Evolutionary conservation across 2,329 filamentous ascomycete genomes (phyloP).

Genomic region (Apiospora pterosperma): DNA sequence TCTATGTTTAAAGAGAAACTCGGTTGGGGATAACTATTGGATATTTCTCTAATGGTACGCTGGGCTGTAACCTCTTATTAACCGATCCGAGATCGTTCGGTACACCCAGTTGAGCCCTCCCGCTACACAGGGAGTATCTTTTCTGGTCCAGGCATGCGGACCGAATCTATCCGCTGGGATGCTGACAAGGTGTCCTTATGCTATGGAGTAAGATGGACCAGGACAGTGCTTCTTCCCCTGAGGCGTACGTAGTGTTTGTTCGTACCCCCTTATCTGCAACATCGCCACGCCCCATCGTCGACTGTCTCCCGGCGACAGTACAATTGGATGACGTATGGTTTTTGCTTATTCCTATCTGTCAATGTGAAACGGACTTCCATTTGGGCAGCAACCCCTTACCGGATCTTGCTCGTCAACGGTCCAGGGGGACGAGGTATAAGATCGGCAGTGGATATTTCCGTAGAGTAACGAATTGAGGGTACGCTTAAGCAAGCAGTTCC

Average conservation of each 20-base stretch:
- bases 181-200: too few species aligned
- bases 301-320: neutral
- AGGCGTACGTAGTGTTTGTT: too few species aligned
- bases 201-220: too few species aligned
- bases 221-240: too few species aligned
- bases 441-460: neutral
- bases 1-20: neutral
- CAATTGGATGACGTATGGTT: neutral
- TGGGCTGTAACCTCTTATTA: neutral
- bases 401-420: neutral
- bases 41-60: neutral
- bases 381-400: neutral
- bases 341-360: neutral
- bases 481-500: neutral
- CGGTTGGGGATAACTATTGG: neutral
- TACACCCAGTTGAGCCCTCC: too few species aligned
- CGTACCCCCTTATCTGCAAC: too few species aligned
- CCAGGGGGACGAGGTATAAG: neutral
- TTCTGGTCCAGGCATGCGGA: too few species aligned
- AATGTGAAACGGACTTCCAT: neutral
- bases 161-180: too few species aligned
- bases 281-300: neutral
- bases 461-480: neutral
- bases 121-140: too few species aligned
- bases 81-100: neutral